Evolutionary conservation across 2,329 filamentous ascomycete species (phyloP), one percentile per base, ranked within the genome.

Genomic region (Trichoderma sp.): DNA sequence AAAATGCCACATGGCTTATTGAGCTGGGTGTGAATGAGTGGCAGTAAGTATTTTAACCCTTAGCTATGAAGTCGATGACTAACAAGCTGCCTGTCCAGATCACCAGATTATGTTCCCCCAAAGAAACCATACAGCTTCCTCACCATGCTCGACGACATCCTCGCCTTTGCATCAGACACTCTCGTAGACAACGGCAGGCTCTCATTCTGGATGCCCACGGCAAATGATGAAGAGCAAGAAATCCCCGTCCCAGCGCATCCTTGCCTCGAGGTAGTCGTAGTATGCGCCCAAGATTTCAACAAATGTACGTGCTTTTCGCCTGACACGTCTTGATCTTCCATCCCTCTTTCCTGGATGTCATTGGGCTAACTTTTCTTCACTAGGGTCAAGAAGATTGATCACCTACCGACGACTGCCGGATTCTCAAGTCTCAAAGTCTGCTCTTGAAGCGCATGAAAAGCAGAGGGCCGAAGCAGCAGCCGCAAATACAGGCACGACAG

Each of bases 121-220:
- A 98, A 97, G 79, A 91, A 90, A 75, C 93, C 94, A 0, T 99
- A 99, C 79, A 93, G 93, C 74, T 98, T 99, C 78, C 84, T 92
- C 49, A 91, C 92, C 6, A 94, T 99, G 88, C 86, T 97, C 24
- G 90, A 94, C 75, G 94, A 98, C 77, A 93, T 99, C 64, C 86
- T 98, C 6, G 86, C 89, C 24, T 98, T 99, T 76, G 90, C 93
- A 5, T 87, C 89, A 0, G 83, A 87, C 14, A 92, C 90, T 1
- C 84, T 99, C 0, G 92, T 97, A 8, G 89, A 93, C 64, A 81
- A 88, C 71, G 96, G 93, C 0, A 86, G 96, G 33, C 79, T 99
- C 11, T 92, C 92, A 8, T 96, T 99, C 83, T 99, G 96, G 96
- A 97, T 98, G 92, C 96, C 96, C 0, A 97, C 94, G 0, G 91